A percentile compares a stretch with the other conserved stretches of the same genome.
Evolutionary conservation across 1,139 yeast species (phyloP).

Genomic region (Sugiyamaella castrensis): DNA sequence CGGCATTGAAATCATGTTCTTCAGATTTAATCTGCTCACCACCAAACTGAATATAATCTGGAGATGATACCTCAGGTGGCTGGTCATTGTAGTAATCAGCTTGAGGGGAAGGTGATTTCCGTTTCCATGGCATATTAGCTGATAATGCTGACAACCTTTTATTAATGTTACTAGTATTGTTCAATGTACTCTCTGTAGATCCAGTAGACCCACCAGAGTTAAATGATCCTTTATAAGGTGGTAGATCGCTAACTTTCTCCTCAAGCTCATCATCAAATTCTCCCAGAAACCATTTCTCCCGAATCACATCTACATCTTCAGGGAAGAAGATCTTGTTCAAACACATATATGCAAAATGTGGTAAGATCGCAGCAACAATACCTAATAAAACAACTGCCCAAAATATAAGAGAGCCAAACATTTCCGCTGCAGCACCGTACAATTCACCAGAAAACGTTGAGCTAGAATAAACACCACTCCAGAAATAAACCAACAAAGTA

Average conservation of each 20-base stretch:
- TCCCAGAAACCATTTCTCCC: conserved; percentile 52
- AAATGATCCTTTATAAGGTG: conserved; percentile 9
- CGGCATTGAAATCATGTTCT: conserved; percentile 10
- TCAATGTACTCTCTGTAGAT: conserved; percentile 1
- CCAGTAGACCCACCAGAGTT: not conserved
- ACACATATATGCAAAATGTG: conserved; percentile 68
- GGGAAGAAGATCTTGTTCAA: conserved; percentile 64
- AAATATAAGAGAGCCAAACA: conserved; percentile 67
- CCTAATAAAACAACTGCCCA: conserved; percentile 86
- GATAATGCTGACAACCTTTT: conserved; percentile 10
- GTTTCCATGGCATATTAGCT: conserved; percentile 9
- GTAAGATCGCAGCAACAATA: conserved; percentile 65
- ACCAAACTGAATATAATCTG: conserved; percentile 16
- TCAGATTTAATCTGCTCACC: conserved; percentile 12
- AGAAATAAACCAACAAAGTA: conserved; percentile 63
- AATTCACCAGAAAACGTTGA: conserved; percentile 59
- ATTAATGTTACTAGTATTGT: not conserved
- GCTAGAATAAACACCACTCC: conserved; percentile 92
- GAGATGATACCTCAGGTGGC: conserved; percentile 13
- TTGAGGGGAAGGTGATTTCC: conserved; percentile 10
- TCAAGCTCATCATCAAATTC: conserved; percentile 19
- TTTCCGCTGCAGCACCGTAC: conserved; percentile 69
- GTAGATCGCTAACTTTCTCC: conserved; percentile 3
- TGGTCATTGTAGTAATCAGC: conserved; percentile 9
- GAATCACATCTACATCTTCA: conserved; percentile 75